These are phyloP conservation scores for Herpotrichia juniperi DNA, from an alignment of 2,329 filamentous ascomycete species.

Conservation along the genomic window DNA sequence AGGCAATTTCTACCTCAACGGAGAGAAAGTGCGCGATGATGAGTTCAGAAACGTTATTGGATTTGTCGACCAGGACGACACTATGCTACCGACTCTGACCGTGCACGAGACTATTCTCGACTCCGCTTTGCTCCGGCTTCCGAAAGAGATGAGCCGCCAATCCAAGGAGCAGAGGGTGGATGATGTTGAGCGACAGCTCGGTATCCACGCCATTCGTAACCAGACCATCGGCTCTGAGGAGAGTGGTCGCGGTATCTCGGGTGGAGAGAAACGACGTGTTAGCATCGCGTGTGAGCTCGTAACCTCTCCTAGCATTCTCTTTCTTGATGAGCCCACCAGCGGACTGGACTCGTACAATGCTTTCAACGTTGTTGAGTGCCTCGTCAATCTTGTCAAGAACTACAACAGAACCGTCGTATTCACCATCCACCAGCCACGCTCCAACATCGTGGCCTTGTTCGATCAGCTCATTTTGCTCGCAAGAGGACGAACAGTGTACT, in stretches of 20 bases:
- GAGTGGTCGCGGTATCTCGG: constrained; percentile 92
- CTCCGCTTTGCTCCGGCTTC: constrained; percentile 89
- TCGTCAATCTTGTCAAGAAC: constrained; percentile 91
- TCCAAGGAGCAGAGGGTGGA: constrained; percentile 91
- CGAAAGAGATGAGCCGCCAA: constrained; percentile 82
- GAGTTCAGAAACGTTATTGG: constrained; percentile 93
- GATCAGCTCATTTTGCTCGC: constrained; percentile 92
- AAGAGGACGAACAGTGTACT: constrained; percentile 89
- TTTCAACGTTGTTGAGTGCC: constrained; percentile 95
- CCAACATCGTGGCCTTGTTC: constrained; percentile 97
- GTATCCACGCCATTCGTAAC: constrained; percentile 91
- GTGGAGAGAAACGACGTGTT: constrained; percentile 93
- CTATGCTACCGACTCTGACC: constrained; percentile 92
- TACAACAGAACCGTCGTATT: constrained; percentile 98
- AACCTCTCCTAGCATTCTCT: constrained; percentile 94
- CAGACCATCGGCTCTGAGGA: constrained; percentile 97
- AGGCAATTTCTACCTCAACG: constrained; percentile 91
- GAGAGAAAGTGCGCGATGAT: constrained; percentile 81
- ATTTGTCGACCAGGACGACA: constrained; percentile 98
- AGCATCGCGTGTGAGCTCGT: constrained; percentile 98
- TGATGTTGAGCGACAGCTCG: constrained; percentile 94
- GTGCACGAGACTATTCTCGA: constrained; percentile 98
- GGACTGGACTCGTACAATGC: constrained; percentile 96
- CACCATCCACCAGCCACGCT: constrained; percentile 96
- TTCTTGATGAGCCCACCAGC: constrained; percentile 96